Base-by-base conservation (phyloP, 768 basidiomycete species). In the Trametes villosa region DNA sequence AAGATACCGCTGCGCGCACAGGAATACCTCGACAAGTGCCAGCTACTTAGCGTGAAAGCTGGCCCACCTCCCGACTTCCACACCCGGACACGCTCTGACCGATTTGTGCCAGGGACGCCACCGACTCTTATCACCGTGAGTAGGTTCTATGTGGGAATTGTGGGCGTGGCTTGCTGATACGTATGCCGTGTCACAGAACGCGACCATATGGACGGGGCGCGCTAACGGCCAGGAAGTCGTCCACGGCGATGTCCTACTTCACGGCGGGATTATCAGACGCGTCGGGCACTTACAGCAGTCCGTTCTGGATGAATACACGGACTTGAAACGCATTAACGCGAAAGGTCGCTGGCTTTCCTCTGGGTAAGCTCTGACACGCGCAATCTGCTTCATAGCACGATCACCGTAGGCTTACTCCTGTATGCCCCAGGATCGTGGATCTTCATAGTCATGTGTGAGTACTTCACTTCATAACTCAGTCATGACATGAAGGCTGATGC, bases 131-230 rank as follows among this genome's bases (percentile, higher is more conserved):
- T 64, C 52, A 60, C 57, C 30, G 64, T 57, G 30, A 30, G 47
- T n/a, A 34, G 15, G 2, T 33, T 13, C 24, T 26, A 26, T 12
- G 36, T 38, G 13, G 4, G 8, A 38, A 38, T n/a, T n/a, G n/a
- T n/a, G n/a, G n/a, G n/a, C 36, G 36, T 38, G 8, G 36, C 18
- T 17, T 18, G 36, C 36, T 38, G 4, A 38, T 7, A 11, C 7
- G 18, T 38, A 18, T 38, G 8, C 13, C 22, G 33, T 24, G 24
- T 36, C 13, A 26, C 20, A 69, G 71, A 90, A 93, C 63, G 93
- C 87, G 20, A 91, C 79, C 29, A 82, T 96, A 62, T 96, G 94
- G 94, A 95, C 92, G 1, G 92, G 92, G 9, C 71, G 73, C 24
- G 70, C 83, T 27, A 85, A 89, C 40, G 92, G 92, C 1, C 84